Conservation (phyloP, 805 yeast species). For the Ogataea zsoltii region DNA sequence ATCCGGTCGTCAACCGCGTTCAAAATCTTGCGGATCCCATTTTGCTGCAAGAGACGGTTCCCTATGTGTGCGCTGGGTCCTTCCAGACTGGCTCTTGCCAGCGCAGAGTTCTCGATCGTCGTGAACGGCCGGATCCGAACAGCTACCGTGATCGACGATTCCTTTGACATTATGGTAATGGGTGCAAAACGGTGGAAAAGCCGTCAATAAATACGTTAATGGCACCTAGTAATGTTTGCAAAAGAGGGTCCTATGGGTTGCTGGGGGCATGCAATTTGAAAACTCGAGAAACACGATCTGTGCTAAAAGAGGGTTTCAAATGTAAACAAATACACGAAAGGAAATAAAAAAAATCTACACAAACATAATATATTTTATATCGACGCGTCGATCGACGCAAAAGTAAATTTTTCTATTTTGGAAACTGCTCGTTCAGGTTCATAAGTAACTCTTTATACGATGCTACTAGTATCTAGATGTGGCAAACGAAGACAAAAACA, state of each 20-base stretch:
- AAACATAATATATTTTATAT: not conserved
- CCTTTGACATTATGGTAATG: conserved; percentile 16
- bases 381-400: conserved; percentile 16
- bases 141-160: conserved; percentile 70
- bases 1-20: conserved; percentile 82
- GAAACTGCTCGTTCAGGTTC: too few relatives aligned
- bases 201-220: not conserved
- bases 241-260: too few relatives aligned
- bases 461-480: not conserved
- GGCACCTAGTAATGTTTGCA: not conserved
- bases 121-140: conserved; percentile 88
- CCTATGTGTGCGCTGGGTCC: conserved; percentile 33
- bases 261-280: too few relatives aligned
- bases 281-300: not conserved
- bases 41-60: conserved; percentile 19
- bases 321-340: conserved; percentile 16
- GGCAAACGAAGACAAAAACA: too few relatives aligned
- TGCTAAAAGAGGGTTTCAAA: conserved; percentile 1
- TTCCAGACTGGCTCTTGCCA: conserved; percentile 2
- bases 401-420: too few relatives aligned
- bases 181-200: not conserved
- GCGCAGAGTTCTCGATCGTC: conserved; percentile 41
- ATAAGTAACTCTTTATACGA: not conserved
- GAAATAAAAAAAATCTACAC: not conserved
- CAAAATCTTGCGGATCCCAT: conserved; percentile 66